Base-by-base conservation (phyloP, 192 early-diverging fungal genomes). In the Haplosporangium gracile region DNA sequence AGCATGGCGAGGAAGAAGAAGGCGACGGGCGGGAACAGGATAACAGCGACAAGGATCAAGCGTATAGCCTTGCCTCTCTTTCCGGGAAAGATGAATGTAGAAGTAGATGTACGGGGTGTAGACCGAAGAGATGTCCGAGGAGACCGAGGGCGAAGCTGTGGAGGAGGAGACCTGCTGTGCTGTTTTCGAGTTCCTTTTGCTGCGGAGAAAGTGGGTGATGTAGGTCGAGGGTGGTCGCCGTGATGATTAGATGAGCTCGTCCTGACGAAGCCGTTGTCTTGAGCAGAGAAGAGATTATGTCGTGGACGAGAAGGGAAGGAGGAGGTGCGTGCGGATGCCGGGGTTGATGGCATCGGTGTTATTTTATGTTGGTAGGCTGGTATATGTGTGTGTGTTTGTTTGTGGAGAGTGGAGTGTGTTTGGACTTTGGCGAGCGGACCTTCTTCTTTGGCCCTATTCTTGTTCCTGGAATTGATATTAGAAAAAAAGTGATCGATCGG, bases 21-120 rank as follows among this genome's bases (percentile, higher is more conserved):
- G 32, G 76, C 75, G 20, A 86, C 72, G 0, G 84, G 84, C 15
- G 84, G 84, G 34, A 86, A 77, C 13, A 86, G 38, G 47, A 86
- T 86, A 38, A 80, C 34, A 29, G 84, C 53, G 16, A 78, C 79
- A n/a, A 86, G 79, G 49, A 77, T 39, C 5, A 86, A 40, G 55
- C 79, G 74, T 22, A 72, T 69, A 45, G 43, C 84, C 79, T 86
- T 86, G 70, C 84, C 84, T 81, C 84, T 75, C 49, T 86, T 86
- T 42, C 84, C 79, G 20, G 84, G 84, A 11, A 86, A 42, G 26
- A 83, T 72, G 18, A 73, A 72, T 26, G 38, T 45, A 40, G 68
- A 42, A 47, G 36, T 73, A 0, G n/a, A 8, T 34, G 74, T 60
- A 7, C 53, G 45, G 2, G 72, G 42, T 26, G 42, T 13, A 24